Evolutionary conservation across 805 yeast species (phyloP).

Genomic region (Metschnikowia anglica): DNA sequence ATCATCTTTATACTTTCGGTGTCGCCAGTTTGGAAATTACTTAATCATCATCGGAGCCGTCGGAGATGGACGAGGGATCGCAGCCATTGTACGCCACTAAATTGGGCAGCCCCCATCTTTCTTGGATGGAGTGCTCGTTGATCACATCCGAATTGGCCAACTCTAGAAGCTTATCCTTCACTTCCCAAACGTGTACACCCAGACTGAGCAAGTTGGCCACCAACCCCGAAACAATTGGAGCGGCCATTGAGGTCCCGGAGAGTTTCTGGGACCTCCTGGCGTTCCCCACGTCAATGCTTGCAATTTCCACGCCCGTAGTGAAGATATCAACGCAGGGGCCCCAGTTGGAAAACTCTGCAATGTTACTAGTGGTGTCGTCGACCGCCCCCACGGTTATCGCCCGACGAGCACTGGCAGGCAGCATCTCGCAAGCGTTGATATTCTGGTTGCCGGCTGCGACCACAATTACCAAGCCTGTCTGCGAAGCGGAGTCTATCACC

Average conservation of each 20-base stretch:
- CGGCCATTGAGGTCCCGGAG: constrained; percentile 22
- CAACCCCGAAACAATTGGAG: constrained; percentile 20
- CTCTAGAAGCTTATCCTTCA: constrained; percentile 13
- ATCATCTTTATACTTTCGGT: not conserved
- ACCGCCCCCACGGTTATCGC: constrained; percentile 88
- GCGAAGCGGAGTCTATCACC: constrained; percentile 74
- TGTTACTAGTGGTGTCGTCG: constrained; percentile 65
- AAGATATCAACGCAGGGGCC: constrained; percentile 87
- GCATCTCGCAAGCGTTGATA: constrained; percentile 74
- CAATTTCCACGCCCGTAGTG: constrained; percentile 75
- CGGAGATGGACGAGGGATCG: constrained; percentile 11
- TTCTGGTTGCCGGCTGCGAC: constrained; percentile 88
- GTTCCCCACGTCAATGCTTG: constrained; percentile 48
- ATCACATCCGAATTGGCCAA: constrained; percentile 14
- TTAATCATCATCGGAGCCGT: constrained; percentile 7
- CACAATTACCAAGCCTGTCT: constrained; percentile 68
- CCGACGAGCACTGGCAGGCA: constrained; percentile 76
- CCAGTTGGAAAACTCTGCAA: constrained; percentile 87
- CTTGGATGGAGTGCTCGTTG: constrained; percentile 8
- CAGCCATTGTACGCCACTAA: constrained; percentile 21
- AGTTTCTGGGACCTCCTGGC: constrained; percentile 14
- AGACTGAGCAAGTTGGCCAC: constrained; percentile 19
- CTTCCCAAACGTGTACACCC: constrained; percentile 16
- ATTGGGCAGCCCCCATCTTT: constrained; percentile 18
- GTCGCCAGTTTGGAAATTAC: not conserved